Evolutionary conservation across 768 basidiomycete genomes (phyloP), one percentile per base, ranked within the genome.

Genomic region (Hypholoma sublateritium): DNA sequence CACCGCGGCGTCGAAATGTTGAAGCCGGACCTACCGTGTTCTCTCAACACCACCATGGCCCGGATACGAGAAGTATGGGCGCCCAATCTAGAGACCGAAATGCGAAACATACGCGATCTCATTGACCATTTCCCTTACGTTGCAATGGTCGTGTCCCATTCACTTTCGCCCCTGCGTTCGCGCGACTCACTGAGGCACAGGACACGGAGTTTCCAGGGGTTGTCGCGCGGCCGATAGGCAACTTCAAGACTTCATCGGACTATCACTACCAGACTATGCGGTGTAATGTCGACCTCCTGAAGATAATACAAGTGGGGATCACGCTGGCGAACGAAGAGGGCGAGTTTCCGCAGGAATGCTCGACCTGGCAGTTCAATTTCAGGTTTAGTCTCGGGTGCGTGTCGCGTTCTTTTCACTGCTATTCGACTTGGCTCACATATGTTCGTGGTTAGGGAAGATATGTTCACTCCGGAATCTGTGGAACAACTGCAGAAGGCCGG

Each of bases 231-330:
- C 97, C 97, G 2, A 96, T 99, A 66, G 97, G 97, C 5, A 80
- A 87, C 34, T 98, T 98, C 80, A 94, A 93, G 72, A 95, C 95
- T 0, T 93, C 94, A 11, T 94, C 94, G 19, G 97, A 99, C 74
- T 98, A 98, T 69, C 96, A 98, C 74, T 99, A 98, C 73, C 97
- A 99, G 73, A 99, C 97, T 2, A 96, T 99, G 91, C 88, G 97
- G 59, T 97, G 95, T 77, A 99, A 99, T 73, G 97, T 98, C 66
- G 97, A 99, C 80, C 79, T 98, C 48, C 82, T 99, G 63, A 94
- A 93, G 77, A 91, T 98, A 74, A 98, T 99, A 50, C 97, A 99
- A 76, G 86, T 98, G 59, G 97, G 97, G 5, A 83, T 99, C 62
- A 97, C 97, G 5, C 78, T 99, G 25, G 89, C 92, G 39, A 94